Evolutionary conservation across 768 basidiomycete genomes (phyloP), one percentile per base, ranked within the genome.

Genomic region (Stropharia rugosoannulata): DNA sequence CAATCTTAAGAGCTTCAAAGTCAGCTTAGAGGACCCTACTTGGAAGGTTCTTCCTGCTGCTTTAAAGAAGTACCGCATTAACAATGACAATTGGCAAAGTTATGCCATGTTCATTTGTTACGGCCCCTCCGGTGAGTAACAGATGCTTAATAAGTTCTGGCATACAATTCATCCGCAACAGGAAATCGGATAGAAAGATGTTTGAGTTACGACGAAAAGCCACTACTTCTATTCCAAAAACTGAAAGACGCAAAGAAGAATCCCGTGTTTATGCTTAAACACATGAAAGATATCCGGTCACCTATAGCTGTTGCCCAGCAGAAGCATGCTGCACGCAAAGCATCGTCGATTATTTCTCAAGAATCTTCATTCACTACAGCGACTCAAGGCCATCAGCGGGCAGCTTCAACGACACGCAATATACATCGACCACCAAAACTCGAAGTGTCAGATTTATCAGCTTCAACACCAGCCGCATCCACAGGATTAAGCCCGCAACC

Each of bases 71-170:
- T 99, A 99, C 71, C 95, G 93, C 67, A 98, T 98, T 73, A 94
- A 96, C 70, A 93, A 93, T 62, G 97, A 98, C 60, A 95, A 92
- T 70, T 99, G 97, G 97, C 89, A 94, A 76, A 92, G 94, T 65
- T 99, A 98, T 75, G 97, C 97, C 27, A 91, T 99, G 89, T 99
- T 99, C 74, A 98, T 99, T 58, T 98, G 96, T 64, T 98, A 96
- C 70, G 96, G 95, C 10, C 87, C 89, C 51, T 79, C 94, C 50
- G 93, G 95, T 94, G 66, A 62, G 82, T 66, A 29, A 57, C 25
- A 35, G 10, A 38, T 32, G 7, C 11, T 13, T n/a, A 27, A 22
- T 39, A 19, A 18, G 13, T 27, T 40, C 5, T 45, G 35, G 11
- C 16, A 35, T 52, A 15, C 27, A 40, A 40, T 39, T 44, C 25